Percentiles rank a stretch among this genome's conserved stretches.
phyloP scores from a whole-genome alignment of 257 asterid genomes.

The Plantago elongata region DNA sequence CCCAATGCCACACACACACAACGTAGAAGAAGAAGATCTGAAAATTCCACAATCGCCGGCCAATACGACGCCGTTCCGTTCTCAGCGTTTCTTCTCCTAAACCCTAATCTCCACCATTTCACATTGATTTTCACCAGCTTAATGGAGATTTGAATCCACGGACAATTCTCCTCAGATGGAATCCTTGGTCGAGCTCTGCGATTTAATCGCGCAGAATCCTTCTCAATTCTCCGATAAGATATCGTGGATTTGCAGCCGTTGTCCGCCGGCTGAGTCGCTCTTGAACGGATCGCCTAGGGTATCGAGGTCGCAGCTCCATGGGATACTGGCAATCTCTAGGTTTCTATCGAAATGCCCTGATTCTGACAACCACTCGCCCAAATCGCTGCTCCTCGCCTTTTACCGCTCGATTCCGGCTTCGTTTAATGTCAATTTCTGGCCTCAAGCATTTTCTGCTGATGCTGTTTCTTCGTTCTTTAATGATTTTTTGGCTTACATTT shows the following conservation, averaged over 20 bases:
- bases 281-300: conserved; percentile 73
- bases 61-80: no score
- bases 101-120: neutral
- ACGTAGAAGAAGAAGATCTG: no score
- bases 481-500: conserved; percentile 56
- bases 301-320: conserved; percentile 86
- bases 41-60: no score
- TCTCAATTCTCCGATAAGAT: conserved; percentile 57
- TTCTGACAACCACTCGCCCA: conserved; percentile 58
- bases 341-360: conserved; percentile 68
- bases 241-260: conserved; percentile 85
- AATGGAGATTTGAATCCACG: neutral
- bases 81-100: no score
- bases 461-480: conserved; percentile 55
- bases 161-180: conserved; percentile 40
- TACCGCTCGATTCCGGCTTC: conserved; percentile 75
- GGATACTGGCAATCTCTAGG: conserved; percentile 69
- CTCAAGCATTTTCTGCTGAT: conserved; percentile 64
- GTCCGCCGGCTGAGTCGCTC: conserved; percentile 72
- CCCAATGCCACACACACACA: no score
- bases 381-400: conserved; percentile 63
- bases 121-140: neutral
- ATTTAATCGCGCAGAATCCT: conserved; percentile 68
- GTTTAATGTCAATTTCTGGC: conserved; percentile 69
- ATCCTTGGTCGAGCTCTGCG: conserved; percentile 80